Base-by-base conservation (phyloP, 2,329 filamentous ascomycete genomes). In the Diaporthe citrichinensis region DNA sequence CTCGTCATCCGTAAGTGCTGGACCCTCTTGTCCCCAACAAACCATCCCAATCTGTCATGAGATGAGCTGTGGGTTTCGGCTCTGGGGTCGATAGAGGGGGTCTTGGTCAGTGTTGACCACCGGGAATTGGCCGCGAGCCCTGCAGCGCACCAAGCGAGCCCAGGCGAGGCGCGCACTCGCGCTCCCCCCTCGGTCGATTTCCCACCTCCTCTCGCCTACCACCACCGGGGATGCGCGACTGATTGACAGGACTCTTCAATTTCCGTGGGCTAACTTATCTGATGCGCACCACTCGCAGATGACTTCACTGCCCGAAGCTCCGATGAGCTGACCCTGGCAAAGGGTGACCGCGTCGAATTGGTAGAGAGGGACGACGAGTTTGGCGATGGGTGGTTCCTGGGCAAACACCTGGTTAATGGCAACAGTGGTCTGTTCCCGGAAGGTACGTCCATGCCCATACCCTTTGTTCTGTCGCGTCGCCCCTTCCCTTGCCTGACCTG, bases 301-400 rank as follows among this genome's bases (percentile, higher is more conserved):
- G 95, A 98, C 85, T 98, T 99, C 84, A 88, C 92, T 79, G 96
- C 96, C 75, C 92, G 97, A 79, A 97, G 95, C 84, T 94, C 94
- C 75, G 97, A 99, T 85, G 97, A 99, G 88, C 89, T 99, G 81
- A 97, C 92, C 80, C 89, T 99, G 78, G 88, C 91, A 73, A 97
- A 97, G 82, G 96, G 94, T 80, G 94, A 97, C 81, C 92, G 94
- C 78, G 93, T 97, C 77, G 93, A 96, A 86, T 86, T 97, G 77
- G 91, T 96, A 78, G 94, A 97, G 85, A 90, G 94, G 80, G 94
- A 97, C 83, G 94, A 97, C 83, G 94, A 97, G 83, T 97, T 97
- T 83, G 94, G 94, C 77, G 94, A 97, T 84, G 94, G 95, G 72
- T 96, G 94, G 94, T 97, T 94, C 82, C 84, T 96, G 80, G 94